Evolutionary conservation across 257 asterid genomes (phyloP), one percentile per base, ranked within the genome.

Genomic region (Solanum commersonii): DNA sequence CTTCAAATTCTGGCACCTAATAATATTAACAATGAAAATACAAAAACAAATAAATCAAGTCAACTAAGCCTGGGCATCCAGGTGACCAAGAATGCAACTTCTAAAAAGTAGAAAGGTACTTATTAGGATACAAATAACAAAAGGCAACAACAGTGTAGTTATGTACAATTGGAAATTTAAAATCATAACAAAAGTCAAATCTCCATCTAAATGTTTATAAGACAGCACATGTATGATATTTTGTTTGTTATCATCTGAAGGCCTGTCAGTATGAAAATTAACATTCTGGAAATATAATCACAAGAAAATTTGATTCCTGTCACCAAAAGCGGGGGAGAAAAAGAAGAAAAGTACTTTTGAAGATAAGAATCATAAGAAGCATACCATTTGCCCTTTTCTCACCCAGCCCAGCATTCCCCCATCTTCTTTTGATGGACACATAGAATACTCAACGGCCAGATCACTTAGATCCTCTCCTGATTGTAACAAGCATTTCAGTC

Each of bases 351-450:
- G 71, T 42, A 76, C 52, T 72, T 79, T 71, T 77, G 40, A 88
- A 84, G 77, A 79, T 79, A 86, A 86, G 83, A 44, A 92, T 60
- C 97, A 83, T 94, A 95, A 85, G 86, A 42, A 91, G 60, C 98
- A 83, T 94, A 97, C 99, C 99, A 97, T 96, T 92, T 97, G 98
- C 37, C 98, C 99, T 93, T 91, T 97, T 89, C 94, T 92, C 92
- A 97, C 99, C 99, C 99, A 97, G 89, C 99, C 99, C 90, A 97
- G 99, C 98, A 96, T 96, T 67, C 99, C 99, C 22, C 99, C 99
- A 74, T 95, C 97, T 88, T 97, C 96, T 92, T 95, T 96, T 31
- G 99, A 97, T 76, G 99, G 98, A 90, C 98, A 96, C 70, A 94
- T 91, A 2, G 99, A 97, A 91, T 95, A 90, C 86, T 95, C 96